Conservation (phyloP, 441 rosid genomes). For the Erysimum cheiri region DNA sequence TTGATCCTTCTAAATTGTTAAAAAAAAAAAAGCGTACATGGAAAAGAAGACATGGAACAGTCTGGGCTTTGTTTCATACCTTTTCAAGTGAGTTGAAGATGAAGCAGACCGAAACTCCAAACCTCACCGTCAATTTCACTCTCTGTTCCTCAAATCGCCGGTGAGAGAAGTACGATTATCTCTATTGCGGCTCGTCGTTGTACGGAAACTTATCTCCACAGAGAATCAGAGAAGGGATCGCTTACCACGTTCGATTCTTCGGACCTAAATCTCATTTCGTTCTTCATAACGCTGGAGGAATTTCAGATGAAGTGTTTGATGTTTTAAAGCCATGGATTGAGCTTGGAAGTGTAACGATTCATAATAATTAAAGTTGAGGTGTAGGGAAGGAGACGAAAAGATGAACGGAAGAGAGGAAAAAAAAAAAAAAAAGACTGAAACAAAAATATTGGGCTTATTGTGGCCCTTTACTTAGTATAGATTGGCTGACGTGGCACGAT, state of each 20-base stretch:
- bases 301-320: slow-evolving; percentile 68
- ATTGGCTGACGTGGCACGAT: too few relatives aligned
- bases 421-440: too few relatives aligned
- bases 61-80: too few relatives aligned
- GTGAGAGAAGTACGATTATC: slow-evolving; percentile 67
- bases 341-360: slow-evolving; percentile 76
- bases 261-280: slow-evolving; percentile 82
- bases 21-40: too few relatives aligned
- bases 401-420: too few relatives aligned
- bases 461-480: too few relatives aligned
- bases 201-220: slow-evolving; percentile 79
- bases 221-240: slow-evolving; percentile 83
- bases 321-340: slow-evolving; percentile 92
- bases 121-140: slow-evolving; percentile 46
- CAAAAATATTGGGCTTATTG: too few relatives aligned
- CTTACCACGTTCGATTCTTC: slow-evolving; percentile 76
- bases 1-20: too few relatives aligned
- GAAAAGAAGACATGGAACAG: too few relatives aligned
- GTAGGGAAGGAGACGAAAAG: too few relatives aligned
- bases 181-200: slow-evolving; percentile 86
- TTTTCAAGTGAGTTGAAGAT: too few relatives aligned
- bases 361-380: too few relatives aligned
- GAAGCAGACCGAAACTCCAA: slow-evolving; percentile 53
- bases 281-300: slow-evolving; percentile 86
- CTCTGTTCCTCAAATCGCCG: slow-evolving; percentile 43